Base-by-base conservation (phyloP, 2,329 filamentous ascomycete genomes). In the Dryadomyces quercus-mongolicae region DNA sequence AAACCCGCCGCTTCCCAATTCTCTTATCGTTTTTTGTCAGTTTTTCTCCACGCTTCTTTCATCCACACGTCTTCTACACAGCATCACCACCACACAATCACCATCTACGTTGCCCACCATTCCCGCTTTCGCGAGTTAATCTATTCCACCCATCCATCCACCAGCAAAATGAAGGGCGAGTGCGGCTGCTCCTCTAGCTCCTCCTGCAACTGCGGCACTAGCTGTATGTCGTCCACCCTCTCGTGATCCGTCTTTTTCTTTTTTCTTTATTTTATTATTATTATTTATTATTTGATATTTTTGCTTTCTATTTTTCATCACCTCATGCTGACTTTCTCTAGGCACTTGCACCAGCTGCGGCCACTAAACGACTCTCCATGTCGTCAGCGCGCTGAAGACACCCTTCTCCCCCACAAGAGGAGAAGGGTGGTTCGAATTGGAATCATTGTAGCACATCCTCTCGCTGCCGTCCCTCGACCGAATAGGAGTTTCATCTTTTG, bases 131-230 rank as follows among this genome's bases (percentile, higher is more conserved):
- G 36, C 58, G 53, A 59, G 58, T 60, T 60, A 60, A 60, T 10
- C 38, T 16, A 34, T 16, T 16, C 20, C 25, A 44, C 51, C 34
- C 54, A 21, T 42, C 21, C 54, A 43, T 15, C 55, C 54, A 52
- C 59, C 54, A 54, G 62, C 64, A 68, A 62, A 54, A 68, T 68
- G 66, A 67, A 67, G 65, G 65, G 64, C 58, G 65, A 68, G 59
- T 68, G 66, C 61, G 66, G 66, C 66, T 68, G 66, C 65, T 67
- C 66, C 54, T 63, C 63, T 59, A 53, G 60, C 60, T 65, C 64
- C 49, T 62, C 60, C 63, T 68, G 66, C 67, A 67, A 59, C 65
- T 63, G 54, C 55, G 55, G 57, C 53, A 54, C 57, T 51, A 46
- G 42, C 56, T 60, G 59, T 60, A 57, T 47, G 56, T 58, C 12